Evolutionary conservation across 208 protist species (phyloP).

Genomic region (Blechomonas ayalai): DNA sequence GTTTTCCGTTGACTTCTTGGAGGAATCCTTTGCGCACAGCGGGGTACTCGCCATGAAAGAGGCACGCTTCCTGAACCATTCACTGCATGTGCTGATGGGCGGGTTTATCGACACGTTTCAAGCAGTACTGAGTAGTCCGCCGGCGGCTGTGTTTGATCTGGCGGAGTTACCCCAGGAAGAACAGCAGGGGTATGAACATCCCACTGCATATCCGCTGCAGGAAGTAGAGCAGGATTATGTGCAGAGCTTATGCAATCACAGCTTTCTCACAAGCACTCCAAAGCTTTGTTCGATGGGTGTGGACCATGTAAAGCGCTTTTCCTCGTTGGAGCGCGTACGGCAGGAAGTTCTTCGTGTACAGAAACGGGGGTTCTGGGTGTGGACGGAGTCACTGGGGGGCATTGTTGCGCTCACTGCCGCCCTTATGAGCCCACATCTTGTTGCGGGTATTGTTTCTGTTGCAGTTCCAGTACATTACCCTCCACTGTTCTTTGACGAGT

Average conservation of each 20-base stretch:
- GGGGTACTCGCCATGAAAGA: conserved; percentile 50
- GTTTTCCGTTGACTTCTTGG: conserved; percentile 60
- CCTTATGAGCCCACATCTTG: conserved; percentile 41
- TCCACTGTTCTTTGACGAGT: conserved; percentile 62
- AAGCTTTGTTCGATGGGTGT: conserved; percentile 16
- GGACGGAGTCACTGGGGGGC: conserved; percentile 71
- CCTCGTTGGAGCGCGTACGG: conserved; percentile 30
- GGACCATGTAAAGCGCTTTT: conserved; percentile 27
- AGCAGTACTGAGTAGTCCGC: conserved; percentile 11
- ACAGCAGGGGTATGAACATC: conserved; percentile 1
- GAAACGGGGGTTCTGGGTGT: conserved; percentile 53
- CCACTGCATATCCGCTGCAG: too few species aligned
- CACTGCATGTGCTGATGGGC: conserved; percentile 34
- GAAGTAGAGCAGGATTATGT: too few species aligned
- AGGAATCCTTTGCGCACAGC: conserved; percentile 65
- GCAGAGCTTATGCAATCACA: too few species aligned
- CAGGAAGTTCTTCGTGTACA: conserved; percentile 35
- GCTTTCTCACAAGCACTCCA: too few species aligned
- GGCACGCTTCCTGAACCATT: conserved; percentile 61
- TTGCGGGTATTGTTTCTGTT: conserved; percentile 59
- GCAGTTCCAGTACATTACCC: conserved; percentile 57
- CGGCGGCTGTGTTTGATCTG: conserved; percentile 4
- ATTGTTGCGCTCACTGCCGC: conserved; percentile 39
- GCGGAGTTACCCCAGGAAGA: too few species aligned
- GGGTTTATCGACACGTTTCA: conserved; percentile 36